Conservation (phyloP, 768 basidiomycete species). For the Wakefieldia striispora region DNA sequence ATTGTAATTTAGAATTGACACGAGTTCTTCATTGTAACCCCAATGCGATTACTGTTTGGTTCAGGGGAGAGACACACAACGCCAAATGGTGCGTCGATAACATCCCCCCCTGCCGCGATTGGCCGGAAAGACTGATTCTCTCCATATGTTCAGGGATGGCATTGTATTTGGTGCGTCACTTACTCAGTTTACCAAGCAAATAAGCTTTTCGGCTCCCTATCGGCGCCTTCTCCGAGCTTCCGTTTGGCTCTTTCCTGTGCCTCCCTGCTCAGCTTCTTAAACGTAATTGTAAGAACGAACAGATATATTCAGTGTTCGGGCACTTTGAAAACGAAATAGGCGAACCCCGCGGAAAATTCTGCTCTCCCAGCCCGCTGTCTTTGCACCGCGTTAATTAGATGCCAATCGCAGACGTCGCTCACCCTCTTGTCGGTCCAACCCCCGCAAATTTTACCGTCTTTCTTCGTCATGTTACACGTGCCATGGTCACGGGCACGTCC, state of each 20-base stretch:
- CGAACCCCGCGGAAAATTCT: conserved; percentile 84
- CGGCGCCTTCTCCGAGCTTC: conserved; percentile 55
- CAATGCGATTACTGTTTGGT: too few species aligned
- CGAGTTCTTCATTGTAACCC: too few species aligned
- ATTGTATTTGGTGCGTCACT: too few species aligned
- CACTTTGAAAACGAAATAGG: not conserved
- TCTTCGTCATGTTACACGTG: conserved; percentile 72
- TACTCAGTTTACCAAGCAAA: too few species aligned
- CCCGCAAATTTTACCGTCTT: conserved; percentile 78
- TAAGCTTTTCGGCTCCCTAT: conserved; percentile 59
- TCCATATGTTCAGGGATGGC: too few species aligned
- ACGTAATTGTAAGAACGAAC: conserved; percentile 43
- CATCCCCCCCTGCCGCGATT: too few species aligned
- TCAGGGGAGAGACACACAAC: too few species aligned
- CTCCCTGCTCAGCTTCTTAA: conserved; percentile 76
- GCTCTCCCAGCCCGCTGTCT: conserved; percentile 70
- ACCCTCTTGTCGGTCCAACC: conserved; percentile 91
- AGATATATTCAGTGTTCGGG: not conserved
- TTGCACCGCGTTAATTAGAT: conserved; percentile 80
- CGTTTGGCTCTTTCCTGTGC: conserved; percentile 77
- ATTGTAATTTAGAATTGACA: too few species aligned
- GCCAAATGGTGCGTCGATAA: too few species aligned
- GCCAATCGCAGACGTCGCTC: conserved; percentile 88
- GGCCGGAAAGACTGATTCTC: too few species aligned
- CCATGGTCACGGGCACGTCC: conserved; percentile 88